Evolutionary conservation across 805 yeast genomes (phyloP).

Genomic region (Nakazawaea ambrosiae): DNA sequence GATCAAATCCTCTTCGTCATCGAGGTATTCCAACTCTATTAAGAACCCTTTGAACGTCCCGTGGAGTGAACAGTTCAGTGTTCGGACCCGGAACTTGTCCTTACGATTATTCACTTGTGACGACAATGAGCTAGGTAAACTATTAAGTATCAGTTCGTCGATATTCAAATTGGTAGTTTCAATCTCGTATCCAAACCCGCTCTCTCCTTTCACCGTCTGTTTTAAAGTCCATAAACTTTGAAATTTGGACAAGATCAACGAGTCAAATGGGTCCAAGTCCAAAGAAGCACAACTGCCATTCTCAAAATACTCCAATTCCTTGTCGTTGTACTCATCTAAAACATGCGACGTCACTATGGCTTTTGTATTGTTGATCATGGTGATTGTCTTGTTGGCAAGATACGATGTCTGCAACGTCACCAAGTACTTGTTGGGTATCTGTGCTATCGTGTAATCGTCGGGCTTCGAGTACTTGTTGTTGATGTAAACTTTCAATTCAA

Average conservation of each 20-base stretch:
- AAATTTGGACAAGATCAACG: conserved; percentile 46
- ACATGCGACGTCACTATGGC: conserved; percentile 22
- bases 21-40: conserved; percentile 46
- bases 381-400: conserved; percentile 36
- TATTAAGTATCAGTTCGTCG: conserved; percentile 7
- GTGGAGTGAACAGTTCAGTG: conserved; percentile 67
- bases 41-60: conserved; percentile 69
- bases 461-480: conserved; percentile 51
- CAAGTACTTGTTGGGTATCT: conserved; percentile 35
- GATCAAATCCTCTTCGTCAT: conserved; percentile 13
- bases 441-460: conserved; percentile 25
- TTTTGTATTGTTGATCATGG: conserved; percentile 39
- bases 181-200: conserved; percentile 59
- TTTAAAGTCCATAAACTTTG: conserved; percentile 65
- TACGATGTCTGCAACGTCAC: conserved; percentile 48
- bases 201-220: conserved; percentile 68
- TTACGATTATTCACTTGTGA: conserved; percentile 15
- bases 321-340: conserved; percentile 15
- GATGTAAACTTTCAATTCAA: conserved; percentile 60
- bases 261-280: conserved; percentile 51
- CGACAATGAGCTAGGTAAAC: conserved; percentile 4
- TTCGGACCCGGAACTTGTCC: conserved; percentile 47
- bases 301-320: conserved; percentile 19
- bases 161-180: conserved; percentile 23
- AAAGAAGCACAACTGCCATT: conserved; percentile 46